phyloP scores from a whole-genome alignment of 257 asterid species.

The Nicotiana obtusifolia region DNA sequence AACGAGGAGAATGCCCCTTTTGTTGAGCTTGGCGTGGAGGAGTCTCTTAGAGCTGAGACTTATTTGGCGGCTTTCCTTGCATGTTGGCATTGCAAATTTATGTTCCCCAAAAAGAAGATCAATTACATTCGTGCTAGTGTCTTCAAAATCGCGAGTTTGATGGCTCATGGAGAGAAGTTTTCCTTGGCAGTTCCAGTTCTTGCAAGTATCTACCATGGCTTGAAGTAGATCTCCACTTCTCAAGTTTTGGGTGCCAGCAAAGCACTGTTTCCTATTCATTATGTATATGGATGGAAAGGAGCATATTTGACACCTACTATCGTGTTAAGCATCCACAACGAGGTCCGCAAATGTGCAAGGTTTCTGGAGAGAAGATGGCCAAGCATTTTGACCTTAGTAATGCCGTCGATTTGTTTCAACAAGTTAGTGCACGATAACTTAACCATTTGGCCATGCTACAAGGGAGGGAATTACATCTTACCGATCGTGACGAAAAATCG shows the following conservation, averaged over 20 bases:
- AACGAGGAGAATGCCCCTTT: background rate
- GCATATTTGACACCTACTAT: background rate
- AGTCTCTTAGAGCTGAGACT: background rate
- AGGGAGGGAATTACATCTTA: background rate
- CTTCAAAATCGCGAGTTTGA: background rate
- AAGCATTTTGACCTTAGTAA: background rate
- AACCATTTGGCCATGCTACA: background rate
- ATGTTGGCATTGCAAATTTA: background rate
- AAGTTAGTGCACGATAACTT: background rate
- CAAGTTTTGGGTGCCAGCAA: background rate
- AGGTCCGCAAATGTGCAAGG: background rate
- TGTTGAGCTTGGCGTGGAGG: background rate
- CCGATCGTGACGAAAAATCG: background rate
- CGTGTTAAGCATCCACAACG: background rate
- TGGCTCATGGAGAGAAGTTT: background rate
- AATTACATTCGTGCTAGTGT: background rate
- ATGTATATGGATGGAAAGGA: background rate
- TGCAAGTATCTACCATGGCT: background rate
- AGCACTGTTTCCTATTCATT: background rate
- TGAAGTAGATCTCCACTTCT: background rate
- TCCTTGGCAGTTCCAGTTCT: background rate
- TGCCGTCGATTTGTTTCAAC: background rate
- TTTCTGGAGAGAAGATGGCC: background rate
- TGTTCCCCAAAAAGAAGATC: background rate
- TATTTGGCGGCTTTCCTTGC: background rate